Base-by-base conservation (phyloP, 768 basidiomycete genomes). In the Termitomyces sp. region DNA sequence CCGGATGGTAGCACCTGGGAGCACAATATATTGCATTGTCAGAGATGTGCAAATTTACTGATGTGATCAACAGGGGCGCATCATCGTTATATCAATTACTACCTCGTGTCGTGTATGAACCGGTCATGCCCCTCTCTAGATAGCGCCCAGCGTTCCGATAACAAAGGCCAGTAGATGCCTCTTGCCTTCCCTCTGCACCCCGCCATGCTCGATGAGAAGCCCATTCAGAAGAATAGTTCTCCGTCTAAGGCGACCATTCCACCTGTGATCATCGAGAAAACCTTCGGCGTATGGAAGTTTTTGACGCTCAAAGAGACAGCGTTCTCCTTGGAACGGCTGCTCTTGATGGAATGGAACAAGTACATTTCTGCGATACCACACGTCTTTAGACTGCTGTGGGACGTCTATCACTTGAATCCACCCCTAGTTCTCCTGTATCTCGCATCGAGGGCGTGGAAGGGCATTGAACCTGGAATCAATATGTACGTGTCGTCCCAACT, bases 401-500 rank as follows among this genome's bases (percentile, higher is more conserved):
- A 63, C 44, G 50, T 66, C 38, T 66, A 61, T 48, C 28, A 39
- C 13, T 28, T 66, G 32, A 62, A 61, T 35, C 65, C 60, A 7
- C 49, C 57, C 18, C 58, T 66, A 36, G 59, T 66, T 15, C n/a
- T 60, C 16, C 33, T 66, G 12, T 63, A 55, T 46, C 28, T 66
- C 16, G 32, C 39, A 12, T 55, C 57, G 20, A 61, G 62, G 15
- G 60, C 45, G 9, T 66, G 65, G 65, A 63, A 54, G 28, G 60
- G 51, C 1, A 56, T 66, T 15, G 65, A 63, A 55, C 65, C 65
- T 61, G 65, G 59, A 28, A 61, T 66, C 8, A 56, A 9, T 2
- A 57, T 66, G 13, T 61, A 66, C 20, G 60, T 66, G 18, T 61
- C 65, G 5, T 61, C 62, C 4, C 65, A 53, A 16, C 59, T 66